Percentiles rank a stretch among this genome's conserved stretches.
phyloP scores from a whole-genome alignment of 306 rosid species.

The Ormosia emarginata region DNA sequence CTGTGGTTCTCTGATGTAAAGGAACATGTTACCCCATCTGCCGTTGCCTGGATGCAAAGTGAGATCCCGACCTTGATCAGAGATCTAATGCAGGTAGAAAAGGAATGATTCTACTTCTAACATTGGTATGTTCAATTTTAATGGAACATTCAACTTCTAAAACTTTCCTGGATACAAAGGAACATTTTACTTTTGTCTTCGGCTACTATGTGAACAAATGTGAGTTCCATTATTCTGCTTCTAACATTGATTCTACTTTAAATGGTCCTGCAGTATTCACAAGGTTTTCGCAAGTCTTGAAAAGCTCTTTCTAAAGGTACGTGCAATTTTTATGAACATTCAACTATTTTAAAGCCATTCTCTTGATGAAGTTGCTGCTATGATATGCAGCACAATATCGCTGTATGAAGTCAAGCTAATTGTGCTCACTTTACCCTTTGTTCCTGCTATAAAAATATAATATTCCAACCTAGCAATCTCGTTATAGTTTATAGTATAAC shows the following conservation, averaged over 20 bases:
- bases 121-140: too few relatives aligned
- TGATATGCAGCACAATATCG: slow-evolving; percentile 85
- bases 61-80: slow-evolving; percentile 55
- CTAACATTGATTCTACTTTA: too few relatives aligned
- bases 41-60: slow-evolving; percentile 49
- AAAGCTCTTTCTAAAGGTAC: too few relatives aligned
- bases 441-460: not conserved
- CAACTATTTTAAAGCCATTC: slow-evolving; percentile 52
- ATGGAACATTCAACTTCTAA: too few relatives aligned
- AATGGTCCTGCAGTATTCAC: too few relatives aligned
- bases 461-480: not conserved
- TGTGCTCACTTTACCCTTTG: slow-evolving; percentile 23
- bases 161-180: too few relatives aligned
- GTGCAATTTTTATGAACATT: too few relatives aligned
- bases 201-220: too few relatives aligned
- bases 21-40: slow-evolving; percentile 57
- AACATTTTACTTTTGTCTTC: too few relatives aligned
- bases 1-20: slow-evolving; percentile 59
- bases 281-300: too few relatives aligned
- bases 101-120: too few relatives aligned
- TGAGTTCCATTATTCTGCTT: too few relatives aligned
- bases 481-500: not conserved
- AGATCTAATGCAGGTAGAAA: slow-evolving; percentile 45
- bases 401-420: slow-evolving; percentile 83
- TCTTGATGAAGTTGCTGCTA: slow-evolving; percentile 87